Evolutionary conservation across 2,329 filamentous ascomycete species (phyloP).

Genomic region (Myriosclerotinia scirpicola): DNA sequence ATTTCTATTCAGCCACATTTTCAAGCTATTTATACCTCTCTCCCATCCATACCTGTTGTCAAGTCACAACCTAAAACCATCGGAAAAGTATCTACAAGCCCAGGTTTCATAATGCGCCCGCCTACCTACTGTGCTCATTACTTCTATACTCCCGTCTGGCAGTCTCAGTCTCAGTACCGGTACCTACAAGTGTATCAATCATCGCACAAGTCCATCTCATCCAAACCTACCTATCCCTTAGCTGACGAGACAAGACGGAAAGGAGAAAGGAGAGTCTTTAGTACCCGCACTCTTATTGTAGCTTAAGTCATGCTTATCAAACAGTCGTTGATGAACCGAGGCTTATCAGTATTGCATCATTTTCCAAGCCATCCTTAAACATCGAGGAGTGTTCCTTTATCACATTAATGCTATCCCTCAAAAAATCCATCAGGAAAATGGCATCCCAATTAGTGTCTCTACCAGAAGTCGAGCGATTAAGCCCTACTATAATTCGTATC

Average conservation of each 20-base stretch:
- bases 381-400: not conserved
- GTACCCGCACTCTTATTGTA: not conserved
- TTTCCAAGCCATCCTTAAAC: not conserved
- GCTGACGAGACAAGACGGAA: not conserved
- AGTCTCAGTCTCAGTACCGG: too few relatives aligned
- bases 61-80: not conserved
- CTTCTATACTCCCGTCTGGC: not conserved
- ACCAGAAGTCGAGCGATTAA: slow-evolving; percentile 74
- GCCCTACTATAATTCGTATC: slow-evolving; percentile 76
- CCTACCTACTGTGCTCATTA: not conserved
- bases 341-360: slow-evolving; percentile 21
- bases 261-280: not conserved
- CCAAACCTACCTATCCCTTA: not conserved
- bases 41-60: not conserved
- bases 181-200: not conserved
- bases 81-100: not conserved
- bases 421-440: slow-evolving; percentile 33
- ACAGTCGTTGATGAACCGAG: slow-evolving; percentile 12
- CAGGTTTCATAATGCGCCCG: not conserved
- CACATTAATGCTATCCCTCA: slow-evolving; percentile 6
- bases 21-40: not conserved
- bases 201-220: not conserved
- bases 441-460: slow-evolving; percentile 45
- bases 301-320: slow-evolving; percentile 9
- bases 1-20: not conserved